Conservation (phyloP, 805 yeast species). For the Candida morakotiae region DNA sequence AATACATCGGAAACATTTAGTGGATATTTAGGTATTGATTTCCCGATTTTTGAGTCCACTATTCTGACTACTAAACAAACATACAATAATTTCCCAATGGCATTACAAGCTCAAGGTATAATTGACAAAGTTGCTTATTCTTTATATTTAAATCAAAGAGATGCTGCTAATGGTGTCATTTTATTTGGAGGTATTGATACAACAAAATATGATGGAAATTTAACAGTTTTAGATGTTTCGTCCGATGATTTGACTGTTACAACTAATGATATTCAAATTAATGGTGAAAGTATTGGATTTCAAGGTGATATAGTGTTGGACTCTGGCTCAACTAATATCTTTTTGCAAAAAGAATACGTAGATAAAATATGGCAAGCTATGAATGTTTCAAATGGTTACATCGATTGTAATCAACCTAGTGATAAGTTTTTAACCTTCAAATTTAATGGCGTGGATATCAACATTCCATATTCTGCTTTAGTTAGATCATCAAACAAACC, state of each 20-base stretch:
- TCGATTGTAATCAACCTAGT: constrained; percentile 30
- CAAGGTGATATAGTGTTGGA: constrained; percentile 40
- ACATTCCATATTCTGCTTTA: constrained; percentile 14
- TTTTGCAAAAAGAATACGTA: constrained; percentile 31
- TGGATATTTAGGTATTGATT: constrained; percentile 20
- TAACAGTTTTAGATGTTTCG: constrained; percentile 7
- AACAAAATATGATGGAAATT: constrained; percentile 21
- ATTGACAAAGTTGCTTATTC: constrained; percentile 31
- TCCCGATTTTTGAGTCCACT: constrained; percentile 9
- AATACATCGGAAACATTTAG: too few species aligned
- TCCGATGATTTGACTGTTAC: constrained; percentile 3
- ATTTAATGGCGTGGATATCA: constrained; percentile 32
- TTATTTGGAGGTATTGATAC: constrained; percentile 26
- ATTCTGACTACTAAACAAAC: neutral
- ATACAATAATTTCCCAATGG: constrained; percentile 31
- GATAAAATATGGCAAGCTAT: neutral
- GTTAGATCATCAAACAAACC: constrained; percentile 7
- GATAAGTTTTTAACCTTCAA: constrained; percentile 27
- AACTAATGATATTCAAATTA: neutral
- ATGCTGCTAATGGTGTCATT: constrained; percentile 16
- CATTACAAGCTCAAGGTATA: constrained; percentile 25
- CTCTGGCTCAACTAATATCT: constrained; percentile 54
- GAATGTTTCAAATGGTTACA: constrained; percentile 2
- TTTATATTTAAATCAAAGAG: constrained; percentile 21
- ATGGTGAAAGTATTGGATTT: neutral